Evolutionary conservation across 331 rosid species (phyloP), one percentile per base, ranked within the genome.

Genomic region (Telfairia occidentalis): DNA sequence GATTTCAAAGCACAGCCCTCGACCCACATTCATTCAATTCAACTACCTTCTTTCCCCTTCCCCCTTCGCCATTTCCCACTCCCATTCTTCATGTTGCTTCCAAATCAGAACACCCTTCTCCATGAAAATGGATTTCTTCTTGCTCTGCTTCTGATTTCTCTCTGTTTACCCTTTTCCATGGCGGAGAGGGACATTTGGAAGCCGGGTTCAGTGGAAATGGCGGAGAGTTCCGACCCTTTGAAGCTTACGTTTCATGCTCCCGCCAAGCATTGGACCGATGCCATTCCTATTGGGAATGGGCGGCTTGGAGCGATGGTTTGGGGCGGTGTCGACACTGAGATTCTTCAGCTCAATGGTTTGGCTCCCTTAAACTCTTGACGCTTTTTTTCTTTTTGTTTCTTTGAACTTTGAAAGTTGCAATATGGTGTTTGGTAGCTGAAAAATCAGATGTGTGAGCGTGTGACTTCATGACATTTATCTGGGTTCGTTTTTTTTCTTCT

Each of bases 291-390:
- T 59, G 98, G 97, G n/a, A 93, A 93, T 87, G 98, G 97, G 40
- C 84, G 92, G 37, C 97, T 93, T 28, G 98, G 98, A 12, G 97
- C 95, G 64, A 91, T 93, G 97, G 82, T 93, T 23, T 93, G 96
- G 95, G 98, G 98, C 71, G 96, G 88, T 4, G 96, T 93, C 0
- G 82, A 84, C 0, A 71, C 90, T 0, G 98, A 93, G 67, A 60
- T 84, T 84, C 90, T 93, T 42, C 98, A 89, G 84, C 97, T 93
- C 77, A 93, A 88, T 82, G 98, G 98, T 93, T 79, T 75, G 45
- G 8, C 38, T 34, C 60, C 30, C 16, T 79, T 70, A 7, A 28
- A 28, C 38, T 34, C 46, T 19, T 54, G 23, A 54, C 9, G 42
- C 38, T 16, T 40, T 64, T 42, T 15, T 13, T 21, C 2, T 6